phyloP scores from a whole-genome alignment of 495 filamentous ascomycete species.

The Talaromyces thailandensis region DNA sequence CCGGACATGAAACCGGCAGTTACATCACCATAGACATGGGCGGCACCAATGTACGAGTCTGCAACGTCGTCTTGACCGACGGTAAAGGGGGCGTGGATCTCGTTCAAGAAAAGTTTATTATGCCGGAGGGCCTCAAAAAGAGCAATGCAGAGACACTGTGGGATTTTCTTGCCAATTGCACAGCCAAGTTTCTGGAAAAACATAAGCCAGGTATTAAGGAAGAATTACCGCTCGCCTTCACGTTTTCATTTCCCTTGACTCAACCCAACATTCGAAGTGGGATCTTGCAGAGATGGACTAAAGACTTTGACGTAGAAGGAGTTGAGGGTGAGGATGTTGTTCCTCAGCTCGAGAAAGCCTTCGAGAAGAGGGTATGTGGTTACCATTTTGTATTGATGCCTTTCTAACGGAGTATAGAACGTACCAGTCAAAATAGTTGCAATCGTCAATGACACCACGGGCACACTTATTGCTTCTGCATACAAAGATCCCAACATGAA shows the following conservation, averaged over 20 bases:
- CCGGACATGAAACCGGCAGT: constrained; percentile 75
- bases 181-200: constrained; percentile 76
- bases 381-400: not conserved
- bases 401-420: constrained; percentile 35
- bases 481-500: constrained; percentile 78
- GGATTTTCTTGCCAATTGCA: constrained; percentile 85
- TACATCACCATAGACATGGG: constrained; percentile 91
- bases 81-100: constrained; percentile 86
- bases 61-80: constrained; percentile 73
- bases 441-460: constrained; percentile 91
- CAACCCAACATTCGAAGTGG: constrained; percentile 86
- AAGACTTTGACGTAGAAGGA: constrained; percentile 85
- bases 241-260: constrained; percentile 88
- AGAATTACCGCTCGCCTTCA: constrained; percentile 71
- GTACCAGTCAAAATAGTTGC: constrained; percentile 80
- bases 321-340: constrained; percentile 89
- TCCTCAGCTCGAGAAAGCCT: constrained; percentile 73
- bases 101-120: constrained; percentile 82
- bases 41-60: constrained; percentile 89
- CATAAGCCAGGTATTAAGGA: constrained; percentile 50
- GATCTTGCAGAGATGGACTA: constrained; percentile 89
- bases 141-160: constrained; percentile 76
- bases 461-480: constrained; percentile 83
- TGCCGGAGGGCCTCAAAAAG: constrained; percentile 81
- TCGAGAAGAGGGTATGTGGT: constrained; percentile 55